phyloP scores from a whole-genome alignment of 805 yeast species.

The Candida xyloterini region DNA sequence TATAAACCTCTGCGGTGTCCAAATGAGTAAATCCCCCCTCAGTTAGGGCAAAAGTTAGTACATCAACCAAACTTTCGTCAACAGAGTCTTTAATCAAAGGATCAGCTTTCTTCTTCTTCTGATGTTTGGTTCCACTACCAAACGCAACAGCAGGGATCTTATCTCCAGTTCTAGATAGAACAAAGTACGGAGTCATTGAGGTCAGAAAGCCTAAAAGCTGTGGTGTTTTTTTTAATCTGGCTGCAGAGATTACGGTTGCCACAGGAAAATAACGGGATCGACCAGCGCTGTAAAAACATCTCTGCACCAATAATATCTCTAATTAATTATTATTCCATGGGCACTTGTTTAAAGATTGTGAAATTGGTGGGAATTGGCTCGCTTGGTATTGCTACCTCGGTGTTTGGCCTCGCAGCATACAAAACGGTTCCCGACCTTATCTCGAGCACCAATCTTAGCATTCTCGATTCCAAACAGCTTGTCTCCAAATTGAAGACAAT shows the following conservation, averaged over 20 bases:
- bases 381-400: slow-evolving; percentile 60
- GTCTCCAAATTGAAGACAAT: slow-evolving; percentile 12
- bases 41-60: slow-evolving; percentile 45
- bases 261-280: background rate
- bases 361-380: slow-evolving; percentile 66
- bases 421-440: slow-evolving; percentile 22
- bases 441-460: slow-evolving; percentile 8
- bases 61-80: slow-evolving; percentile 42
- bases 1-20: slow-evolving; percentile 69
- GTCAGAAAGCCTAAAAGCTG: background rate
- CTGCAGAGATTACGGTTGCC: background rate
- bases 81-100: slow-evolving; percentile 20
- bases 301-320: slow-evolving; percentile 3
- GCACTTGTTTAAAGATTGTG: slow-evolving; percentile 52
- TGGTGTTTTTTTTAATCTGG: no score
- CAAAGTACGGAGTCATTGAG: slow-evolving; percentile 23
- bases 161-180: slow-evolving; percentile 28
- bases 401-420: slow-evolving; percentile 34
- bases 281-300: background rate
- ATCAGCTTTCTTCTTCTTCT: slow-evolving; percentile 33
- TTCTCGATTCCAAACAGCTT: slow-evolving; percentile 16
- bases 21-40: slow-evolving; percentile 52
- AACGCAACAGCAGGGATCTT: slow-evolving; percentile 39
- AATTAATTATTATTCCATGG: slow-evolving; percentile 34
- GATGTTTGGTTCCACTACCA: slow-evolving; percentile 64